Evolutionary conservation across 345 rosid genomes (phyloP).

Genomic region (Euphorbia lathyris): DNA sequence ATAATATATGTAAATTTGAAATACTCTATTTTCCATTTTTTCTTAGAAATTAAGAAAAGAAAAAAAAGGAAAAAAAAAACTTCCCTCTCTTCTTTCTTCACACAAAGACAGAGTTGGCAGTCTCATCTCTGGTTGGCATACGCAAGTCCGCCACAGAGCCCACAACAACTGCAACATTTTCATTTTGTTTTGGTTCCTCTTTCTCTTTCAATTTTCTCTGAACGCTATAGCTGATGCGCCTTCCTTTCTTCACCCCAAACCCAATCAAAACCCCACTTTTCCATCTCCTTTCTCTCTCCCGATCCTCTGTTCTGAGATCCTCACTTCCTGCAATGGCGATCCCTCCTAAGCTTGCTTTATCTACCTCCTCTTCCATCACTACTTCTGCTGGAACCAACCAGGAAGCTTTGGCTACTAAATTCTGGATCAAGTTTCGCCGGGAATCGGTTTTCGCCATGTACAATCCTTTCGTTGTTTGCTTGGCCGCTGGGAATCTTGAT

Average conservation of each 20-base stretch:
- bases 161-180: background rate
- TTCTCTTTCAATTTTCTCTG: background rate
- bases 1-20: too few relatives aligned
- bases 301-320: background rate
- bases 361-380: background rate
- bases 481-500: constrained; percentile 81
- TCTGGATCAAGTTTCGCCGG: constrained; percentile 70
- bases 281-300: constrained; percentile 5
- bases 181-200: background rate
- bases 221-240: constrained; percentile 13
- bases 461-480: constrained; percentile 64
- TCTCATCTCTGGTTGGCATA: background rate
- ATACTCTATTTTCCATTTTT: too few relatives aligned
- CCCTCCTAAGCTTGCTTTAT: constrained; percentile 16
- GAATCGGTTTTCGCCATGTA: constrained; percentile 66
- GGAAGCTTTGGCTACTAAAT: constrained; percentile 54
- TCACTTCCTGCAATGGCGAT: constrained; percentile 22
- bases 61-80: background rate
- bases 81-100: background rate
- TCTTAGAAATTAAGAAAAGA: too few relatives aligned
- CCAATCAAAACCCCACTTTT: constrained; percentile 27
- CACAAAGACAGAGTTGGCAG: background rate
- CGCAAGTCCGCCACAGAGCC: background rate
- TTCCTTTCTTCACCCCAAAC: constrained; percentile 12
- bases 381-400: constrained; percentile 19